Base-by-base conservation (phyloP, 805 yeast species). In the Citeromyces matritensis region DNA sequence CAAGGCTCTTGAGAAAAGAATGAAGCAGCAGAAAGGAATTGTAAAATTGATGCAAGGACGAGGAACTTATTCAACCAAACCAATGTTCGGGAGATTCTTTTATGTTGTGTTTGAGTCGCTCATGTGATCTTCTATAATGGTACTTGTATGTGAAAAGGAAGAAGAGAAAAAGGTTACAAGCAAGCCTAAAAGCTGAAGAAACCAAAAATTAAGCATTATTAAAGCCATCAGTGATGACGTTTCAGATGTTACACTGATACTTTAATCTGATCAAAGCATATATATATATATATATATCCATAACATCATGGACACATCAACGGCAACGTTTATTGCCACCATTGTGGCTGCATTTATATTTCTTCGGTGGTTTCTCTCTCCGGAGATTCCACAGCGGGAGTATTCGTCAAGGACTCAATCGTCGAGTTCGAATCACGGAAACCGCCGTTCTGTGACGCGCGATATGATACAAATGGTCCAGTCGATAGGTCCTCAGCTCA, bases 401-500 rank as follows among this genome's bases (percentile, higher is more conserved):
- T 25, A 13, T 30, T 42, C 15, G 29, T 31, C n/a, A 40, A 38
- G 23, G 30, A 35, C 26, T 9, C 27, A 25, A 27, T 30, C 9
- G 11, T 25, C 15, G 23, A 29, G 24, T 36, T 24, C 15, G 44
- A 13, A 28, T 36, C 21, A 7, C 21, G 21, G 21, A 7, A 26
- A 23, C 34, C 9, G 38, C 15, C 64, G 81, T 35, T 56, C 49
- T 9, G 74, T 78, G 14, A 73, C 77, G 3, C 60, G 58, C 4
- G 69, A 68, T 35, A 88, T 88, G 97, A 63, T 88, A 28, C 91
- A 79, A 39, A 75, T 81, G 0, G 95, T 88, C 2, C 80, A 73
- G 42, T 73, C 84, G 27, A 60, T 88, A 34, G 94, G 85, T 0
- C 95, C 96, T 4, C 60, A 61, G 13, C 55, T 82, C 23, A 61